Percentiles rank a stretch among this genome's conserved stretches.
These are phyloP conservation scores for Gastrolobium bilobum DNA, from an alignment of 306 rosid genomes.

Conservation along the genomic window DNA sequence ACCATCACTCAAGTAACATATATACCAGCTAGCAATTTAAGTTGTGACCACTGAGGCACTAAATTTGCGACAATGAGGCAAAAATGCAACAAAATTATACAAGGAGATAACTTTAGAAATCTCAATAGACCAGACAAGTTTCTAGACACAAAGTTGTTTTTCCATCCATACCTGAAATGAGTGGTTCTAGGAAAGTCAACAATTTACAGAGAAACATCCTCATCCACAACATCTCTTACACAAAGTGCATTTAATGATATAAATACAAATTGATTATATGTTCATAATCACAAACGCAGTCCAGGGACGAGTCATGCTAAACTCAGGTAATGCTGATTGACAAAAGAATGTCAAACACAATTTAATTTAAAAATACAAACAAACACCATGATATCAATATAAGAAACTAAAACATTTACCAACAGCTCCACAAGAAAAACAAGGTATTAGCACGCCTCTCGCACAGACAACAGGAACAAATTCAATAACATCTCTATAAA, in stretches of 20 bases:
- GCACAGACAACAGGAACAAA: not conserved
- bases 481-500: not conserved
- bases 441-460: not conserved
- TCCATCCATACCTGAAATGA: not conserved
- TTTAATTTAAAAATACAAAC: not conserved
- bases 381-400: not conserved
- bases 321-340: not conserved
- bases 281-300: no score
- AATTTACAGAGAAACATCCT: not conserved
- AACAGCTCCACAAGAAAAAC: not conserved
- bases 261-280: no score
- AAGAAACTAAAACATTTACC: not conserved
- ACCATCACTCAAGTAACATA: not conserved
- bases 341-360: no score
- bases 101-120: not conserved
- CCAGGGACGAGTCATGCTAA: not conserved
- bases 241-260: not conserved
- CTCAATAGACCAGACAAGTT: constrained; percentile 9
- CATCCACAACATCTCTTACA: not conserved
- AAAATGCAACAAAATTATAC: not conserved
- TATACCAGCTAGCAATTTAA: not conserved
- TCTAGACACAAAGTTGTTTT: not conserved
- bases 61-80: not conserved
- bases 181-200: not conserved
- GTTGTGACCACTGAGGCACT: not conserved